A percentile compares a stretch with the other conserved stretches of the same genome.
Conservation (phyloP, 1,284 basidiomycete genomes). For the Melampsora occidentalis region DNA sequence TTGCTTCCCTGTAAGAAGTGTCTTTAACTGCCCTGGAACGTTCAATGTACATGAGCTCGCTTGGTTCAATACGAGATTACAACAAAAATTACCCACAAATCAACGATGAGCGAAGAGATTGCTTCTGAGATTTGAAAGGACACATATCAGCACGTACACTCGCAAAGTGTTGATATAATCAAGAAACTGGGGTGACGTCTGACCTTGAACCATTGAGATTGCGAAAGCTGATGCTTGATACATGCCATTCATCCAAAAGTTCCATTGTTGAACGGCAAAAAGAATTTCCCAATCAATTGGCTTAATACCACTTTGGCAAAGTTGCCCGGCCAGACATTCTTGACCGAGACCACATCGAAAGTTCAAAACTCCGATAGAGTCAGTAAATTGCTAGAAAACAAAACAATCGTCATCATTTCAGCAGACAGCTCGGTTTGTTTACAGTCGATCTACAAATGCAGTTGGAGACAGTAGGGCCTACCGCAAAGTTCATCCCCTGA, state of each 20-base stretch:
- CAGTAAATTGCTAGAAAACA: background rate
- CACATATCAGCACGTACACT: background rate
- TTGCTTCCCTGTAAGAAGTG: no score
- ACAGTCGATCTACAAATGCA: no score
- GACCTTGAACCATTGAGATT: background rate
- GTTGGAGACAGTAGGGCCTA: no score
- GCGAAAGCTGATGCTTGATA: conserved; percentile 7
- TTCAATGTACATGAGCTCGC: no score
- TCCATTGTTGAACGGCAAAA: conserved; percentile 5
- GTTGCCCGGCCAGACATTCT: background rate
- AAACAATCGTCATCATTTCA: no score
- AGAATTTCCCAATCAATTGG: background rate
- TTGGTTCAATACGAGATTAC: no score
- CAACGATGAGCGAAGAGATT: background rate
- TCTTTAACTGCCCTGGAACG: no score
- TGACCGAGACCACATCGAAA: background rate
- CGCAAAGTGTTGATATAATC: background rate
- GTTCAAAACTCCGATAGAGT: conserved; percentile 1
- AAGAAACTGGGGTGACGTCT: background rate
- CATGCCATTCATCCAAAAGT: background rate
- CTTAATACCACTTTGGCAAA: background rate
- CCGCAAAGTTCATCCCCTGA: no score
- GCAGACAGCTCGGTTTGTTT: no score
- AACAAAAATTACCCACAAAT: background rate
- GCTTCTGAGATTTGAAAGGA: background rate